Base-by-base conservation (phyloP, 306 rosid genomes). In the Sesbania bispinosa region DNA sequence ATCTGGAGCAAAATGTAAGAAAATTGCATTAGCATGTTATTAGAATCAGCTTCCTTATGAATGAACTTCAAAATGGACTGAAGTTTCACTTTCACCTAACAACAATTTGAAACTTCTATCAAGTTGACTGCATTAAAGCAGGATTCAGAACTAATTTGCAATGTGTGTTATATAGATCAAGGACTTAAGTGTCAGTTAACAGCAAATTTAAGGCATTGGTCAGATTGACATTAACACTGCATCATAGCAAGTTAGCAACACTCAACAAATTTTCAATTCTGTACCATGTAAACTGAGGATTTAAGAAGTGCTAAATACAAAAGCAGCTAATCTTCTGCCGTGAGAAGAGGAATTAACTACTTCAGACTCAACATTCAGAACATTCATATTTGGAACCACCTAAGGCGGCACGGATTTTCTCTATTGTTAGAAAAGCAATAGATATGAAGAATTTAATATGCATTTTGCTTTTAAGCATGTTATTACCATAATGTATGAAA, bases 1-100 rank as follows among this genome's bases (percentile, higher is more conserved):
- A 90, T 83, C 98, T 93, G 64, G 26, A 76, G 76, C 8, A 41
- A 62, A 59, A 51, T 33, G 63, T 5, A 43, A 27, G 3, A 23
- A 6, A n/a, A 16, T 43, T 19, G 54, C 6, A 29, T 69, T 6
- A 74, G 63, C 54, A 58, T 11, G 47, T 48, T 46, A 50, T 33
- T 16, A 33, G 43, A 52, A 24, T n/a, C 41, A 18, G 9, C 16
- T 43, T 73, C 68, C 32, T 23, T n/a, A 43, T 36, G 24, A 52
- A 13, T 52, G 33, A 65, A 54, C 29, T 35, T 19, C 42, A 74
- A 29, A 47, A 47, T 47, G 41, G 21, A 36, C 69, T 21, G 21
- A 11, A 41, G 35, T 21, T 67, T 55, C 43, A 21, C 19, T 43
- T 27, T 67, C 18, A 16, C 48, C 65, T 8, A 52, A 18, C 29